Evolutionary conservation across 768 basidiomycete genomes (phyloP), one percentile per base, ranked within the genome.

Genomic region (Hortiboletus campestris): DNA sequence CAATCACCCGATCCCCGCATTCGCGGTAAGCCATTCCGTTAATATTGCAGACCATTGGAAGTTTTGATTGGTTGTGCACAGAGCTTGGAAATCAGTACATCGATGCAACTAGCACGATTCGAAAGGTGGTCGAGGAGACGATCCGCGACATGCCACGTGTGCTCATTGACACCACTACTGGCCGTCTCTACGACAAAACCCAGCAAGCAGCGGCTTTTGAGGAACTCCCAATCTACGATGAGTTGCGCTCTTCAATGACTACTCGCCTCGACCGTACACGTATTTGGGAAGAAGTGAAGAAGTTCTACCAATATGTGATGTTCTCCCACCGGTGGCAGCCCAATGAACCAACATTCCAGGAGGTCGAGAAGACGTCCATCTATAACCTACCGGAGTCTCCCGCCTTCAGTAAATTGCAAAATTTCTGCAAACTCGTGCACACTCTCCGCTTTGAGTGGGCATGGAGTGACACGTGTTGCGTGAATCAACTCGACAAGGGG

Each of bases 251-350:
- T 31, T 49, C 48, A 6, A 40, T 40, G 48, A 49, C 38, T 4
- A 49, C 28, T n/a, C 38, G 4, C 2, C 31, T 35, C 2, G 41
- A 51, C 11, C 12, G 0, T 22, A 9, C 13, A 16, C 20, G 50
- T 8, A 42, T 51, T 16, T 4, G n/a, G 8, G 35, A 4, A 14
- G 39, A 13, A 6, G 41, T 58, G 16, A 31, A 38, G 25, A 16
- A 22, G 19, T 58, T 31, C 43, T 58, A 42, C 22, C 51, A 34
- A 38, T 56, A 56, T 19, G 36, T 43, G 13, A 57, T 41, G 45
- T 19, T 57, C 25, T 57, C 56, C 1, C 56, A 57, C 19, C 20
- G 19, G 29, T 53, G 56, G 51, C 32, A 48, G 20, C 11, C 10
- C 3, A 25, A 22, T 7, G 51, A 58, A 17, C 38, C 56, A 4